These are phyloP conservation scores for Tuber microsphaerosporum DNA, from an alignment of 495 filamentous ascomycete genomes.

Conservation along the genomic window DNA sequence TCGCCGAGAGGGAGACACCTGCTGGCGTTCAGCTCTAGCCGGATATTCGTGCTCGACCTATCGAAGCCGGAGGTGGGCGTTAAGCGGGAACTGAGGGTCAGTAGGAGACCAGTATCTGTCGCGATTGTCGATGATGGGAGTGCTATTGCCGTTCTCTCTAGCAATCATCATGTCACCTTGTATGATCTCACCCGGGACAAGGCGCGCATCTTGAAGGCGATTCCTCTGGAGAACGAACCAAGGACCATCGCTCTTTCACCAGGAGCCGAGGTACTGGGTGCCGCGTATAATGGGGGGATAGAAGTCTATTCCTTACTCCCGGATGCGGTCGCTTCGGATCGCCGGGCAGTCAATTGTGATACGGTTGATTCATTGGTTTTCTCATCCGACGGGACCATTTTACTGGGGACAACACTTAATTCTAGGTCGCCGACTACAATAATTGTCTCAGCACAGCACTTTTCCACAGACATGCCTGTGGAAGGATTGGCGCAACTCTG, in stretches of 20 bases:
- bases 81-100: constrained; percentile 70
- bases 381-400: constrained; percentile 72
- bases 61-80: constrained; percentile 52
- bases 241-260: constrained; percentile 73
- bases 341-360: constrained; percentile 74
- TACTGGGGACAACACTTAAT: constrained; percentile 71
- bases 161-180: constrained; percentile 71
- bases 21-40: constrained; percentile 76
- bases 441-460: constrained; percentile 73
- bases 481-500: constrained; percentile 70
- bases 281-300: constrained; percentile 79
- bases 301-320: constrained; percentile 72
- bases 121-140: constrained; percentile 74
- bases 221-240: constrained; percentile 68
- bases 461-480: constrained; percentile 54
- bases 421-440: constrained; percentile 61
- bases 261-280: constrained; percentile 69
- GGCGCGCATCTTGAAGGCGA: constrained; percentile 59
- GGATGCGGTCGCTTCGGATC: constrained; percentile 56
- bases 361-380: constrained; percentile 72
- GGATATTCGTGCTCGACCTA: constrained; percentile 72
- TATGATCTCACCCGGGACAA: constrained; percentile 61
- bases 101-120: constrained; percentile 66
- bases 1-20: constrained; percentile 67
- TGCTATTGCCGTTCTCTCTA: constrained; percentile 69